phyloP scores from a whole-genome alignment of 2,329 filamentous ascomycete genomes.

The Arthrobotrys entomopaga region DNA sequence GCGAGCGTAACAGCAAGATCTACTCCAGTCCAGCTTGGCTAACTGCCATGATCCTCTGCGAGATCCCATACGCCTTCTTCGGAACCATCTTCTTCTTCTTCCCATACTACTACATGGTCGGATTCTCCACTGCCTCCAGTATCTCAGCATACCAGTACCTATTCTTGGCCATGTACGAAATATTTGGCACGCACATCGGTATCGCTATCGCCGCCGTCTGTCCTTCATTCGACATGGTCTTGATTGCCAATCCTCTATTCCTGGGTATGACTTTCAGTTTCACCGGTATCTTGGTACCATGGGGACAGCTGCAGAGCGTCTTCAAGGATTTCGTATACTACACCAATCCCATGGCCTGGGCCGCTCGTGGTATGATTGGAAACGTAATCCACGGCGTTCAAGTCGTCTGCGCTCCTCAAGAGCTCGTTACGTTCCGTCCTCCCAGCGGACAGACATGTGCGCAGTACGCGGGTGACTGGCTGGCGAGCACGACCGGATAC shows the following conservation, averaged over 20 bases:
- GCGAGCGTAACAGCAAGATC: conserved; percentile 78
- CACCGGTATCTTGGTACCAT: conserved; percentile 80
- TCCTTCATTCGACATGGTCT: conserved; percentile 66
- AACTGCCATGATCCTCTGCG: conserved; percentile 76
- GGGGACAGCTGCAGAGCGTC: conserved; percentile 72
- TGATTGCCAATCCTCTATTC: conserved; percentile 73
- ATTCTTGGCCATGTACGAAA: conserved; percentile 76
- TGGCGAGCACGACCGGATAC: conserved; percentile 68
- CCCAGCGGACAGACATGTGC: conserved; percentile 73
- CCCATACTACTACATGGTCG: conserved; percentile 80
- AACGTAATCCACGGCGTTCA: conserved; percentile 68
- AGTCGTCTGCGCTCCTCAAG: conserved; percentile 67
- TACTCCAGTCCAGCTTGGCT: conserved; percentile 82
- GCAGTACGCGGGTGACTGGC: conserved; percentile 72
- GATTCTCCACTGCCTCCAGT: conserved; percentile 72
- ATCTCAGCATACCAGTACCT: conserved; percentile 79
- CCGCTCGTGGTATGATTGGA: conserved; percentile 76
- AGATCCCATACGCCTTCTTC: conserved; percentile 76
- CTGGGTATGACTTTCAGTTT: conserved; percentile 80
- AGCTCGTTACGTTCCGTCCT: conserved; percentile 73
- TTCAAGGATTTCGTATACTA: conserved; percentile 74
- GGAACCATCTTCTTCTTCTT: conserved; percentile 75
- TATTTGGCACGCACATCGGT: conserved; percentile 70
- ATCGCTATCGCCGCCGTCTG: conserved; percentile 85
- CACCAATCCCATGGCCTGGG: conserved; percentile 75